phyloP scores from a whole-genome alignment of 768 basidiomycete species.

The Pleurotus eryngii region DNA sequence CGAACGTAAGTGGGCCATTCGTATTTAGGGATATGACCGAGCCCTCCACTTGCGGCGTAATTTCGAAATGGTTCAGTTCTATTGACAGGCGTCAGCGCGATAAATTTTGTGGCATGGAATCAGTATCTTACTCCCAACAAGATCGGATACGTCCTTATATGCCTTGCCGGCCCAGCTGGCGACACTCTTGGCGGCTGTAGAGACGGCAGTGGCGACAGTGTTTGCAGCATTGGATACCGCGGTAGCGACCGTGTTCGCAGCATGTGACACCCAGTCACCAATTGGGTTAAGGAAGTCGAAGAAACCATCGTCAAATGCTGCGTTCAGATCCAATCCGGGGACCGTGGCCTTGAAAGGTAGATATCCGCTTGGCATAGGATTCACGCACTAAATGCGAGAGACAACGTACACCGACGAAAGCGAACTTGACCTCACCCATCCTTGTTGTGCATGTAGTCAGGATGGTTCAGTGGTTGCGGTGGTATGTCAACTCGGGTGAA shows the following conservation, averaged over 20 bases:
- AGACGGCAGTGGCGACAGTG: background rate
- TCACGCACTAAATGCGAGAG: background rate
- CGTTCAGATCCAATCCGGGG: background rate
- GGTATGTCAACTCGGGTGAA: background rate
- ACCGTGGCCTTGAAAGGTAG: background rate
- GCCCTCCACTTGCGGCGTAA: background rate
- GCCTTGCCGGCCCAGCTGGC: background rate
- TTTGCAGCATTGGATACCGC: background rate
- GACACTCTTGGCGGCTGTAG: background rate
- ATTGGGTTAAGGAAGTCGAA: background rate
- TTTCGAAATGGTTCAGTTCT: background rate
- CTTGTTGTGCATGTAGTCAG: background rate
- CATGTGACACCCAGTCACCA: background rate
- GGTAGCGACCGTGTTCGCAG: background rate
- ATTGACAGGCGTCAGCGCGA: background rate
- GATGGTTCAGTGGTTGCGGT: background rate
- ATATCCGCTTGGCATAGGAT: background rate
- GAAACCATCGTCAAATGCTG: background rate
- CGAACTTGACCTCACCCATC: background rate
- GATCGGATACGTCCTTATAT: background rate
- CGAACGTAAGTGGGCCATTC: background rate
- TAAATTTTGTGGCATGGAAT: background rate
- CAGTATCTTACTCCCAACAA: background rate
- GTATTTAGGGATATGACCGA: background rate
- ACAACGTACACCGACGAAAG: constrained; percentile 1